Conservation (phyloP, 345 rosid species). For the Noccaea caerulescens region DNA sequence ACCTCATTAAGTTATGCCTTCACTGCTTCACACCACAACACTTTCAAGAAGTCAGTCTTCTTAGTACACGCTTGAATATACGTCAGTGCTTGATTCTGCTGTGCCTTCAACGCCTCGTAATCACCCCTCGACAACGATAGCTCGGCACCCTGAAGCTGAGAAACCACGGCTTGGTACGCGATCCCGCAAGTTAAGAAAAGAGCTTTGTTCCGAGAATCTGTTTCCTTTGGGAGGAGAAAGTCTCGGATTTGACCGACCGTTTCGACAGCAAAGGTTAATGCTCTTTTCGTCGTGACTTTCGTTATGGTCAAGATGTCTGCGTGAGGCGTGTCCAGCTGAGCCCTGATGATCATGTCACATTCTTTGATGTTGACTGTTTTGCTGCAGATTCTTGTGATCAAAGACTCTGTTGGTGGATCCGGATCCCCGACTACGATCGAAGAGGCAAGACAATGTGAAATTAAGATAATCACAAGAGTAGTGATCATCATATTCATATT, state of each 20-base stretch:
- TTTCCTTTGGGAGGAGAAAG: constrained; percentile 6
- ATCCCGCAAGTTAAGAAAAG: neutral
- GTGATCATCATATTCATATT: constrained; percentile 1
- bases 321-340: neutral
- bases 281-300: neutral
- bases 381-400: neutral
- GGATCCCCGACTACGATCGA: neutral
- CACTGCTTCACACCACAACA: too few species aligned
- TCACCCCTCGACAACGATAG: neutral
- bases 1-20: too few species aligned
- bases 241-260: neutral
- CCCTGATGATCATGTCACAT: neutral
- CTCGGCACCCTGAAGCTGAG: neutral
- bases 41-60: constrained; percentile 10
- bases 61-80: neutral
- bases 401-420: neutral
- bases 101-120: constrained; percentile 23
- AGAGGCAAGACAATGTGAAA: neutral
- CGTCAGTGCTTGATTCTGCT: neutral
- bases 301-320: constrained; percentile 14
- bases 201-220: neutral
- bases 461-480: constrained; percentile 7
- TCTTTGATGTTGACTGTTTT: neutral
- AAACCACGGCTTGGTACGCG: constrained; percentile 17
- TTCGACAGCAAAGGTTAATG: neutral